Conservation (phyloP, 2,329 filamentous ascomycete genomes). For the Sporothrix luriei region DNA sequence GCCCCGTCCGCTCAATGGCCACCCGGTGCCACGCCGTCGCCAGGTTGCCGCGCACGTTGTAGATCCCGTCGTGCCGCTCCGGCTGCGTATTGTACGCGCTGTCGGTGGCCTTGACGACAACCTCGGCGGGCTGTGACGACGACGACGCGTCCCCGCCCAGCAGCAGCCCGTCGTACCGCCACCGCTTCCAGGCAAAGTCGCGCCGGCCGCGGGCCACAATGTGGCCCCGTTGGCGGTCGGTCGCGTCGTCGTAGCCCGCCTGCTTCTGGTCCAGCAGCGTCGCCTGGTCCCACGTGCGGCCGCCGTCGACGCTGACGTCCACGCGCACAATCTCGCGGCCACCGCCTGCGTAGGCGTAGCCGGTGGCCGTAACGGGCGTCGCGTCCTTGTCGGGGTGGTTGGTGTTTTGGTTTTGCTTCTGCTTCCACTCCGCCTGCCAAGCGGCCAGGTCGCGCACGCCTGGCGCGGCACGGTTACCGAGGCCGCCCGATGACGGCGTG, state of each 20-base stretch:
- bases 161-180: slow-evolving; percentile 59
- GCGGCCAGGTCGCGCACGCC: slow-evolving; percentile 34
- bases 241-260: not conserved
- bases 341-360: slow-evolving; percentile 70
- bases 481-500: not conserved
- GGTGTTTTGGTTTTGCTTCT: too few species aligned
- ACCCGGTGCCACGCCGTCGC: slow-evolving; percentile 69
- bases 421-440: slow-evolving; percentile 31
- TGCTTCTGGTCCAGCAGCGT: slow-evolving; percentile 54
- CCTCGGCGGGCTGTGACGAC: slow-evolving; percentile 43
- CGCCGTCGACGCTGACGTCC: slow-evolving; percentile 66
- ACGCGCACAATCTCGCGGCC: slow-evolving; percentile 68
- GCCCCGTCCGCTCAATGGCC: slow-evolving; percentile 36
- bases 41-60: slow-evolving; percentile 66
- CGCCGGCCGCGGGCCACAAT: slow-evolving; percentile 39
- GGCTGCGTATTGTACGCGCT: slow-evolving; percentile 69
- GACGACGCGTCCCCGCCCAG: slow-evolving; percentile 40
- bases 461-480: slow-evolving; percentile 29
- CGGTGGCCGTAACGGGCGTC: slow-evolving; percentile 51
- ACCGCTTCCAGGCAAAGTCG: slow-evolving; percentile 66
- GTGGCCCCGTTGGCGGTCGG: not conserved
- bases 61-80: slow-evolving; percentile 61
- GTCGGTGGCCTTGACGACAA: slow-evolving; percentile 68
- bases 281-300: slow-evolving; percentile 66
- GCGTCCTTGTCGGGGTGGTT: not conserved